Percentiles rank a stretch among this genome's conserved stretches.
Evolutionary conservation across 768 basidiomycete species (phyloP).

Genomic region (Leccinellum rugosiceps): DNA sequence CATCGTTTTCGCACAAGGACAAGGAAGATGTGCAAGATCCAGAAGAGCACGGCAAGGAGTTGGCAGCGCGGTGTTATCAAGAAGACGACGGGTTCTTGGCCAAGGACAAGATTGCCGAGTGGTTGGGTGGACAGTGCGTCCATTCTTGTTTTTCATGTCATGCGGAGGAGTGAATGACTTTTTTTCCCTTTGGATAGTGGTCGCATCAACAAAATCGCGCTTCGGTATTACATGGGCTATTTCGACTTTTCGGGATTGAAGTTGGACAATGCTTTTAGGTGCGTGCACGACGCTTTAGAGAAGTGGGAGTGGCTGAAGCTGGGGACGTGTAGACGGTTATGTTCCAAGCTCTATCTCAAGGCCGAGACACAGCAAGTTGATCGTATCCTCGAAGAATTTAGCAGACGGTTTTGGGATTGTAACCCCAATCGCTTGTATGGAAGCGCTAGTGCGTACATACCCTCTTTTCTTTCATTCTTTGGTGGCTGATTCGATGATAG

Average conservation of each 20-base stretch:
- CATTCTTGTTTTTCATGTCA: neutral
- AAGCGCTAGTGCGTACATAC: conserved; percentile 63
- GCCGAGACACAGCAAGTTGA: conserved; percentile 98
- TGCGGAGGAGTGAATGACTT: neutral
- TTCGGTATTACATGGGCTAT: conserved; percentile 79
- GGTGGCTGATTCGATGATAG: conserved; percentile 36
- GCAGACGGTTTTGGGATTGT: conserved; percentile 86
- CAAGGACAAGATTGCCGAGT: conserved; percentile 92
- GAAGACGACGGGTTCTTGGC: conserved; percentile 81
- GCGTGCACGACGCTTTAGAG: conserved; percentile 10
- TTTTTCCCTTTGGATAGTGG: conserved; percentile 45
- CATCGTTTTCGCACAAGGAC: conserved; percentile 40
- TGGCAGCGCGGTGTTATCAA: conserved; percentile 77
- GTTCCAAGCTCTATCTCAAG: conserved; percentile 88
- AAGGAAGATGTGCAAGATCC: conserved; percentile 59
- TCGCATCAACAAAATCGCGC: conserved; percentile 66
- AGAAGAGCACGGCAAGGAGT: conserved; percentile 61
- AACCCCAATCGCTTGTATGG: conserved; percentile 82
- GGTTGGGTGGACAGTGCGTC: conserved; percentile 89
- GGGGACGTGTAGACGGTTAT: conserved; percentile 58
- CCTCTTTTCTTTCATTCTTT: neutral
- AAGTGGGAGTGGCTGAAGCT: neutral
- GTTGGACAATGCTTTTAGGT: conserved; percentile 91
- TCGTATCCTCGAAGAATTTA: conserved; percentile 91
- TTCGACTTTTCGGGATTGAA: conserved; percentile 85